phyloP scores from a whole-genome alignment of 2,329 filamentous ascomycete genomes.

The Periconia macrospinosa region DNA sequence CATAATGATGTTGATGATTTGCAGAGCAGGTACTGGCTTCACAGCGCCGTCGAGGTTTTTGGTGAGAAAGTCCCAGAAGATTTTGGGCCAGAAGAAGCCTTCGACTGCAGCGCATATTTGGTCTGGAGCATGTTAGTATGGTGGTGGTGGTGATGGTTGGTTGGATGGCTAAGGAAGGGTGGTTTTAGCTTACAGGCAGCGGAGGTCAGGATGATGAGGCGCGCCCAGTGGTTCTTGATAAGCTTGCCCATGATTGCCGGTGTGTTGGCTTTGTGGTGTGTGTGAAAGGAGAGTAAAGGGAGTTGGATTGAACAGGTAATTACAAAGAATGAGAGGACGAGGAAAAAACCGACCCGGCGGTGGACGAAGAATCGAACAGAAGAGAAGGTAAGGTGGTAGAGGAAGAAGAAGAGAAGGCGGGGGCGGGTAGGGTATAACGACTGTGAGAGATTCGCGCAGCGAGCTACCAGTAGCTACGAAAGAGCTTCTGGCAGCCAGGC shows the following conservation, averaged over 20 bases:
- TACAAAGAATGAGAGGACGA: slow-evolving; percentile 21
- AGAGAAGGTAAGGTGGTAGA: not conserved
- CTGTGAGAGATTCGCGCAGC: slow-evolving; percentile 25
- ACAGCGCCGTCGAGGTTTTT: slow-evolving; percentile 85
- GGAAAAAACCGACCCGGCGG: slow-evolving; percentile 29
- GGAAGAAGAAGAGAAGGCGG: slow-evolving; percentile 12
- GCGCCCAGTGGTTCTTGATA: slow-evolving; percentile 99
- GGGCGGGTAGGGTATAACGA: slow-evolving; percentile 18
- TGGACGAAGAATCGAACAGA: too few relatives aligned
- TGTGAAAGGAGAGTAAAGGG: not conserved
- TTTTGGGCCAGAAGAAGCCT: slow-evolving; percentile 97
- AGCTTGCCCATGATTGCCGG: slow-evolving; percentile 77
- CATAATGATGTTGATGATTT: slow-evolving; percentile 85
- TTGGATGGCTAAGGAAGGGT: not conserved
- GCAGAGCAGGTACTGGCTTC: slow-evolving; percentile 83
- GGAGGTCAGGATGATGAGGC: slow-evolving; percentile 87
- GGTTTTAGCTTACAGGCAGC: slow-evolving; percentile 65
- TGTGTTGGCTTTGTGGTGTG: not conserved
- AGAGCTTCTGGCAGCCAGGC: slow-evolving; percentile 28
- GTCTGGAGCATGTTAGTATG: slow-evolving; percentile 61
- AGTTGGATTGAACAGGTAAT: not conserved
- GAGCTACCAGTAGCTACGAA: slow-evolving; percentile 44
- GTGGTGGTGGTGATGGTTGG: too few relatives aligned
- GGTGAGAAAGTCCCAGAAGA: slow-evolving; percentile 97
- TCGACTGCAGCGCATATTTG: slow-evolving; percentile 83